phyloP scores from a whole-genome alignment of 257 asterid species.

The Lavandula angustifolia region DNA sequence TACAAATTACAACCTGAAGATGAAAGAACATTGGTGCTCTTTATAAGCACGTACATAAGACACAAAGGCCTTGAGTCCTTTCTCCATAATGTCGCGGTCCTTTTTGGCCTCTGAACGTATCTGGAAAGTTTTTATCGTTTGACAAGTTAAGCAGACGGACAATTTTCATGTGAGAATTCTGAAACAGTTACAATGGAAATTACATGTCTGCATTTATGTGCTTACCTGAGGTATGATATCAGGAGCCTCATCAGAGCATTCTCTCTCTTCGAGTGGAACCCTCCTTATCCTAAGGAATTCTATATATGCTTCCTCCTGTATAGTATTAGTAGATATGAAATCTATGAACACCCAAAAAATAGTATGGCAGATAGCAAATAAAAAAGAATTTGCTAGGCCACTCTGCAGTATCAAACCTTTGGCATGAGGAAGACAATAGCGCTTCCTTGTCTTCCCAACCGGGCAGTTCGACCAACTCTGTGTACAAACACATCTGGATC shows the following conservation, averaged over 20 bases:
- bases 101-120: slow-evolving; percentile 73
- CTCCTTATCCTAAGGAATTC: slow-evolving; percentile 70
- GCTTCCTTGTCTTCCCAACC: slow-evolving; percentile 90
- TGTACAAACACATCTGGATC: slow-evolving; percentile 91
- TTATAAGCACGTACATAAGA: slow-evolving; percentile 90
- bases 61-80: slow-evolving; percentile 90
- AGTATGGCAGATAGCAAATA: not conserved
- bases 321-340: slow-evolving; percentile 24
- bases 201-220: not conserved
- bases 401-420: slow-evolving; percentile 51
- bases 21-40: slow-evolving; percentile 83
- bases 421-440: slow-evolving; percentile 82
- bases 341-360: slow-evolving; percentile 18
- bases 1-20: slow-evolving; percentile 73
- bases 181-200: not conserved
- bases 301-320: slow-evolving; percentile 86
- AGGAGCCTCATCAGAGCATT: slow-evolving; percentile 53
- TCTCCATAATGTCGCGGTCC: slow-evolving; percentile 96
- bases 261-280: slow-evolving; percentile 74
- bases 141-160: slow-evolving; percentile 27
- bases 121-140: slow-evolving; percentile 40
- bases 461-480: slow-evolving; percentile 98
- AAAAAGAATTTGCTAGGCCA: slow-evolving; percentile 15
- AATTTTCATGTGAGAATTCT: slow-evolving; percentile 12
- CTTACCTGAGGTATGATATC: slow-evolving; percentile 74